Conservation (phyloP, 2,329 filamentous ascomycete species). For the Lasiodiplodia sp. region DNA sequence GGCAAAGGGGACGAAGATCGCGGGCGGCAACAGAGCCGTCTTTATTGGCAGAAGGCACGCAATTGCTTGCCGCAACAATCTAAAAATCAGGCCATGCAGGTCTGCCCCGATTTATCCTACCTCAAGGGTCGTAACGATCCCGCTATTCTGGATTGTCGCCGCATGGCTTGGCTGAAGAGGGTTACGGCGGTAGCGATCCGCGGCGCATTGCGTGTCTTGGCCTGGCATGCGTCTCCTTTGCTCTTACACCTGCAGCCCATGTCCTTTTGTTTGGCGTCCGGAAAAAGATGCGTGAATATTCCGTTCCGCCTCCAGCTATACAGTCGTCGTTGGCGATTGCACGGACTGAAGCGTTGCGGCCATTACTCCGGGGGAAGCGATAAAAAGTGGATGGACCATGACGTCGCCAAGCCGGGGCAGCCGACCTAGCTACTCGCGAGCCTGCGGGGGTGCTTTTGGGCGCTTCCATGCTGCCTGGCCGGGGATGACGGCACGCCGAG, state of each 20-base stretch:
- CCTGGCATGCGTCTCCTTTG: constrained; percentile 3
- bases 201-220: constrained; percentile 8
- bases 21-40: constrained; percentile 1
- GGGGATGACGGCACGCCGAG: constrained; percentile 18
- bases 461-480: not conserved
- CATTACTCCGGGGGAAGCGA: not conserved
- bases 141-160: not conserved
- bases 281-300: not conserved
- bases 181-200: constrained; percentile 12
- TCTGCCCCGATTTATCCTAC: constrained; percentile 18
- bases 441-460: not conserved
- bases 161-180: constrained; percentile 5
- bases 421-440: not conserved
- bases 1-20: not conserved
- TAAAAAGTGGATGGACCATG: not conserved
- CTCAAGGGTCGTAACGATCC: not conserved
- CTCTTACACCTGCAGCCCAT: too few species aligned
- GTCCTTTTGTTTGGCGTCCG: not conserved
- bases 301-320: not conserved
- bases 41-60: constrained; percentile 10
- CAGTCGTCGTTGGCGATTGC: not conserved
- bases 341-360: not conserved
- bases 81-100: constrained; percentile 2
- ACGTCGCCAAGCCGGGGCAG: constrained; percentile 19
- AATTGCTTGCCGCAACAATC: not conserved